Base-by-base conservation (phyloP, 768 basidiomycete species). In the Rubroboletus pulcherrimus region DNA sequence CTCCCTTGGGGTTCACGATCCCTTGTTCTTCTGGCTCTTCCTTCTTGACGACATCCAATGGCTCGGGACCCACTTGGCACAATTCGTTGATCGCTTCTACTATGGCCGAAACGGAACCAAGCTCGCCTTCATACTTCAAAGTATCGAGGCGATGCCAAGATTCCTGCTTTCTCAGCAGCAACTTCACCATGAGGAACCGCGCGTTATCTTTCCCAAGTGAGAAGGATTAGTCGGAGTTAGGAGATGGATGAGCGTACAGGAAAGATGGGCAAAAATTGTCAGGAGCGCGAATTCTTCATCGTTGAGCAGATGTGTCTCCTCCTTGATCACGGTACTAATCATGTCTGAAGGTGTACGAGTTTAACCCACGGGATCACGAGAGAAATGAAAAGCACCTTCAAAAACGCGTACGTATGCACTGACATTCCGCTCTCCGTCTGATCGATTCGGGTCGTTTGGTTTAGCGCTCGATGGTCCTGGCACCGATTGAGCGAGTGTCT, bases 161-260 rank as follows among this genome's bases (percentile, higher is more conserved):
- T 54, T 75, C 77, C 30, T 74, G 74, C 59, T 84, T 84, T 49
- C 87, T 80, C 8, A 87, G 74, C n/a, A 82, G 74, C 9, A 89
- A 72, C 21, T 85, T 80, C 17, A 82, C 76, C 57, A 87, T 76
- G 15, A 89, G 79, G 66, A 86, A 88, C 29, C 79, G 75, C 3
- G 85, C 78, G 14, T 76, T 67, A 60, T 82, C 84, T 86, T 57
- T 37, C 3, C 15, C 19, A 24, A 14, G 37, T 71, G 35, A 66
- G 64, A 12, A 48, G 8, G 12, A 39, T 42, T 38, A 3, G 11
- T 5, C 19, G 11, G 12, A 52, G 15, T 21, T 21, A 48, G 19
- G 29, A 17, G 34, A 54, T 44, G 24, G 38, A 43, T 33, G 2
- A 11, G 73, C 84, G 58, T 59, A 86, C 86, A 83, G 29, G 77